Percentiles rank a stretch among this genome's conserved stretches.
Evolutionary conservation across 768 basidiomycete species (phyloP).

Genomic region (Dioszegia hungarica): DNA sequence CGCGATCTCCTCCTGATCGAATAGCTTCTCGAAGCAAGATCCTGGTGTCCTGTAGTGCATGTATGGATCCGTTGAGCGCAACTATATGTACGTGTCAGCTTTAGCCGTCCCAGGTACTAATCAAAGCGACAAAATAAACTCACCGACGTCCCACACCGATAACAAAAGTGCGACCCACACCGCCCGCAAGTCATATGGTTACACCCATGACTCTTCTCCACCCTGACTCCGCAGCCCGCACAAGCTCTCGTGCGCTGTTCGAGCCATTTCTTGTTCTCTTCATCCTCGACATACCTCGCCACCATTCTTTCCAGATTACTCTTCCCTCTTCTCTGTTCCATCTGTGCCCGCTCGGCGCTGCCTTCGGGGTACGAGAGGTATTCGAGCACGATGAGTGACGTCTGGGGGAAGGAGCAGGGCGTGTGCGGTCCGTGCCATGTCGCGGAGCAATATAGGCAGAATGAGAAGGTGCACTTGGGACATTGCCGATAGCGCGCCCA

Average conservation of each 20-base stretch:
- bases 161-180: slow-evolving; percentile 38
- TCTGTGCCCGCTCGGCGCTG: slow-evolving; percentile 53
- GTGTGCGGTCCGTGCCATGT: slow-evolving; percentile 84
- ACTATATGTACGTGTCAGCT: slow-evolving; percentile 54
- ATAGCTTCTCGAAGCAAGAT: slow-evolving; percentile 43
- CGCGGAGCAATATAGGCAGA: slow-evolving; percentile 74
- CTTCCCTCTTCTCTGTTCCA: slow-evolving; percentile 66
- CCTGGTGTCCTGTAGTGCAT: slow-evolving; percentile 39
- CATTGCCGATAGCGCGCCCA: slow-evolving; percentile 74
- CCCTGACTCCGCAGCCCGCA: slow-evolving; percentile 66
- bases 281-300: slow-evolving; percentile 64
- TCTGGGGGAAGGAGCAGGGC: slow-evolving; percentile 63
- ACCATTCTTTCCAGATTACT: slow-evolving; percentile 62
- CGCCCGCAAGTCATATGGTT: slow-evolving; percentile 66
- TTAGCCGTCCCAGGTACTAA: slow-evolving; percentile 54
- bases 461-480: slow-evolving; percentile 65
- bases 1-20: slow-evolving; percentile 45
- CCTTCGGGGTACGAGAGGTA: slow-evolving; percentile 61
- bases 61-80: slow-evolving; percentile 44
- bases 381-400: slow-evolving; percentile 62
- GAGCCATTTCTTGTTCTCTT: slow-evolving; percentile 70
- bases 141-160: slow-evolving; percentile 27
- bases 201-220: slow-evolving; percentile 62
- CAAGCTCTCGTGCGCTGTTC: slow-evolving; percentile 60
- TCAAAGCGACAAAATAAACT: background rate